A percentile compares a stretch with the other conserved stretches of the same genome.
These are phyloP conservation scores for Psilocybe cubensis DNA, from an alignment of 768 basidiomycete species.

Conservation along the genomic window DNA sequence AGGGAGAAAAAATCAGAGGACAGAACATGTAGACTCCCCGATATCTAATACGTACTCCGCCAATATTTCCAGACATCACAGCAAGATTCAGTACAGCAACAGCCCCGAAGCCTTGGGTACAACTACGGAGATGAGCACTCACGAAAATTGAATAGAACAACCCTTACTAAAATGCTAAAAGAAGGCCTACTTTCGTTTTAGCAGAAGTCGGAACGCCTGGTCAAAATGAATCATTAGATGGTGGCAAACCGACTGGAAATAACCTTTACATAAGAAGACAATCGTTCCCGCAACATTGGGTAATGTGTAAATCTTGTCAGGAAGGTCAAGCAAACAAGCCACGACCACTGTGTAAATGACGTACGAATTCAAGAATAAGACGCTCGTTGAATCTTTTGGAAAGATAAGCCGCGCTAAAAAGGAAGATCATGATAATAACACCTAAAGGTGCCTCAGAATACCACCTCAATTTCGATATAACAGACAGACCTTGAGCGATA, in stretches of 20 bases:
- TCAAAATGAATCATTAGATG: neutral
- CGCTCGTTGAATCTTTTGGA: conserved; percentile 48
- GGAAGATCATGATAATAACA: conserved; percentile 46
- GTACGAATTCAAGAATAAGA: conserved; percentile 45
- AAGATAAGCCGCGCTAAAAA: conserved; percentile 46
- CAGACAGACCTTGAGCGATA: conserved; percentile 39
- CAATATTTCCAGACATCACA: conserved; percentile 50
- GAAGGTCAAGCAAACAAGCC: neutral
- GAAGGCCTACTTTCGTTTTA: conserved; percentile 47
- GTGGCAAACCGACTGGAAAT: neutral
- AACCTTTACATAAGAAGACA: conserved; percentile 41
- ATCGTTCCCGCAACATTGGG: conserved; percentile 55
- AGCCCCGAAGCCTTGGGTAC: conserved; percentile 50
- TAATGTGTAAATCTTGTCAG: conserved; percentile 42
- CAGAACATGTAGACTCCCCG: neutral
- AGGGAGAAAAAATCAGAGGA: neutral
- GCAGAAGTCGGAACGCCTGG: conserved; percentile 40
- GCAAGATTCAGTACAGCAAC: conserved; percentile 50
- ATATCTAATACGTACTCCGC: conserved; percentile 34
- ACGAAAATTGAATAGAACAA: neutral
- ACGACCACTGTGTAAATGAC: conserved; percentile 7
- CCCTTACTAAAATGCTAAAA: conserved; percentile 51
- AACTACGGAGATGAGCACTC: conserved; percentile 27
- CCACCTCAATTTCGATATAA: conserved; percentile 8
- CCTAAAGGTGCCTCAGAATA: conserved; percentile 18